Conservation (phyloP, 768 basidiomycete species). For the Chalciporus pseudorubinellus region DNA sequence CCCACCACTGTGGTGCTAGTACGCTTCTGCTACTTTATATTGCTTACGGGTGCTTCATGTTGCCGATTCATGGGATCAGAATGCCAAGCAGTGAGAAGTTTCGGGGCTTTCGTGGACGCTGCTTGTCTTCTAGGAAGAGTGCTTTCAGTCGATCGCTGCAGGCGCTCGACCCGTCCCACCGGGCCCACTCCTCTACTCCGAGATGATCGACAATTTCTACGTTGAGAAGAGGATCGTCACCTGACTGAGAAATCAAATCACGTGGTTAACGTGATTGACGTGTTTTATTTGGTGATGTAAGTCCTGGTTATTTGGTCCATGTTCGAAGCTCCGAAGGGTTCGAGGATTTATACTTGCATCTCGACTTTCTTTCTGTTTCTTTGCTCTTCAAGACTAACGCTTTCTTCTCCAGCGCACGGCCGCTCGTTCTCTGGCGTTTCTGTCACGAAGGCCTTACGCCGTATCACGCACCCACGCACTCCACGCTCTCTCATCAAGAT, state of each 20-base stretch:
- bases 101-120: too few species aligned
- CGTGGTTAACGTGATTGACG: conserved; percentile 17
- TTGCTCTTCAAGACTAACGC: conserved; percentile 20
- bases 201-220: too few species aligned
- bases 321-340: conserved; percentile 9
- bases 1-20: background rate
- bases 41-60: background rate
- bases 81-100: too few species aligned
- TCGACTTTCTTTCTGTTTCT: conserved; percentile 1
- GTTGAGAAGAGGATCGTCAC: background rate
- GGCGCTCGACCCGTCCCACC: too few species aligned
- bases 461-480: conserved; percentile 30
- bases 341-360: conserved; percentile 3
- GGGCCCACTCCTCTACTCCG: too few species aligned
- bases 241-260: conserved; percentile 18
- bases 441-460: conserved; percentile 40
- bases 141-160: too few species aligned
- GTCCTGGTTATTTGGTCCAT: conserved; percentile 19
- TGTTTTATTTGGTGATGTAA: conserved; percentile 24
- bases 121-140: too few species aligned
- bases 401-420: conserved; percentile 22
- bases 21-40: background rate
- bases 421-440: conserved; percentile 32
- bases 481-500: conserved; percentile 24
- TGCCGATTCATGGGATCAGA: too few species aligned